Evolutionary conservation across 129 eudicot species (phyloP), one percentile per base, ranked within the genome.

Genomic region (Sambucus nigra): DNA sequence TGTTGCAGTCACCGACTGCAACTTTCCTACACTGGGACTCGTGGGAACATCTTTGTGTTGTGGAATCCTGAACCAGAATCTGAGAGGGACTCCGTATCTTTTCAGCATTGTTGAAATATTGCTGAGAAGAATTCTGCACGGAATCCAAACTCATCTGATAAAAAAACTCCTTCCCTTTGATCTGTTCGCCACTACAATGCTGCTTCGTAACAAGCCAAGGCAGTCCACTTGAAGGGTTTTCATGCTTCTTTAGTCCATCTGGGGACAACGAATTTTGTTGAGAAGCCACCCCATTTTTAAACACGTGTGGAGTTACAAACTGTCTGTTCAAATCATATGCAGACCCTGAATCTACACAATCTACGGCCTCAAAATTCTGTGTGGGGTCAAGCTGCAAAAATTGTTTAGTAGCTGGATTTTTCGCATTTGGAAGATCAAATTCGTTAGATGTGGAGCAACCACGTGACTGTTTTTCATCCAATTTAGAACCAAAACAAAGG

Each of bases 111-210:
- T 46, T 64, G 73, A 81, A 86, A 32, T 78, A 86, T 9, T 66
- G 82, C 41, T 66, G 80, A 25, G 89, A 85, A 52, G 66, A 63
- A 33, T 72, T 64, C 73, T 80, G 86, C 80, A 77, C 48, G 8
- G 83, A 74, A 59, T 80, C 83, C 71, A 77, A 62, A 54, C 69
- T 85, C 91, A 74, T 74, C 41, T 72, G 84, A 70, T 72, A 73
- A 32, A 51, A 26, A 39, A 50, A 65, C 59, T 66, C 80, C 38
- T 48, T 68, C 57, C n/a, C 70, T 42, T 74, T 65, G 21, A 54
- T 51, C 47, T 21, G 69, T 50, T 64, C 77, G 3, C 27, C 66
- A 55, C 19, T 70, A 12, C 42, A 38, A 63, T 59, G 60, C 19
- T 62, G 51, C 25, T 60, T 68, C 59, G 61, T 55, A 46, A 62